Base-by-base conservation (phyloP, 139 green algal genomes). In the Marvania coccoides region DNA sequence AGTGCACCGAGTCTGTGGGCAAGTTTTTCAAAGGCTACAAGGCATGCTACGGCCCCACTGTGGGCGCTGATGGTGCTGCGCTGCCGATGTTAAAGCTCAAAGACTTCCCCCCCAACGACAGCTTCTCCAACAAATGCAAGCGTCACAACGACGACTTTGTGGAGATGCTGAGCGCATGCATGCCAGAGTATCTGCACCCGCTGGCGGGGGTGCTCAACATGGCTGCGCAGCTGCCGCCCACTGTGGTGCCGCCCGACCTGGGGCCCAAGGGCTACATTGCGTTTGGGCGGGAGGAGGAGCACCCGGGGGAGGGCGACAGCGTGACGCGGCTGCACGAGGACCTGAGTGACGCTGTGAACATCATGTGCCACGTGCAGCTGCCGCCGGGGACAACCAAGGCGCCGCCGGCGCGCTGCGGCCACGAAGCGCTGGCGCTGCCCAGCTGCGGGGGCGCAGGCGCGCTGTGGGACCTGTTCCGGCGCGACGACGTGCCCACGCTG, bases 281-380 rank as follows among this genome's bases (percentile, higher is more conserved):
- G 29, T 83, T 45, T 38, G 80, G 51, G 63, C 81, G 63, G 73
- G 37, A 74, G 36, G 48, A 82, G 47, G 85, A 91, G 72, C 63
- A 87, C 5, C 63, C 54, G 31, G 65, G 29, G 9, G 85, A 87
- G 67, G 71, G 65, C 1, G 77, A 83, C 24, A 72, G 87, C 8
- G 91, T 97, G 26, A 97, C 91, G 37, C 92, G 95, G 79, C 71
- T 97, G 72, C 91, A 97, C 66, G 69, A 80, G 42, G 89, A 96
- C 79, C 90, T 95, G 82, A 61, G 45, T 6, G 66, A 63, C 39
- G 87, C 85, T 10, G 64, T 94, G 47, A 92, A 90, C 57, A 58
- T 86, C 14, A 56, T 84, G 57, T 24, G 73, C 9, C 67, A 86
- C 40, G 39, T 45, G 29, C 61, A 81, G 55, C 62, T 38, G n/a